These are phyloP conservation scores for Nemophila menziesii DNA, from an alignment of 257 asterid species.

Conservation along the genomic window DNA sequence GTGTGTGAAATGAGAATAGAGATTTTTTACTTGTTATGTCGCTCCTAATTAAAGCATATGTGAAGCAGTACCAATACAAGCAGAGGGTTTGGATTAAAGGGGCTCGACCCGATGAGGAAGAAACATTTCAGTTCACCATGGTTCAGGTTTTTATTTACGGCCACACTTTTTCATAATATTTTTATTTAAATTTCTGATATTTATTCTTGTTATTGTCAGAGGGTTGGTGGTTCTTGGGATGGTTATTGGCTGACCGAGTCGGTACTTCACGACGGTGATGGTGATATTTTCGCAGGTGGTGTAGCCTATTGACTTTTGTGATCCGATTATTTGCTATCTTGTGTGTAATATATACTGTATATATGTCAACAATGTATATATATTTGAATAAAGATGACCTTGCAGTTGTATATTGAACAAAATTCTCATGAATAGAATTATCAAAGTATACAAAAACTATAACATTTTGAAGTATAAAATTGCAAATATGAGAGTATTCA, in stretches of 20 bases:
- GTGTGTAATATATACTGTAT: neutral
- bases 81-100: slow-evolving; percentile 84
- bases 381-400: neutral
- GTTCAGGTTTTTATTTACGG: slow-evolving; percentile 39
- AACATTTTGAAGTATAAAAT: too few species aligned
- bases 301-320: slow-evolving; percentile 44
- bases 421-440: too few species aligned
- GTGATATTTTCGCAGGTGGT: slow-evolving; percentile 79
- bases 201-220: slow-evolving; percentile 25
- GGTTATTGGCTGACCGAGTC: slow-evolving; percentile 96
- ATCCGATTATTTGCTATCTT: neutral
- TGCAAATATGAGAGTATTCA: too few species aligned
- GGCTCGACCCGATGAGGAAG: slow-evolving; percentile 91
- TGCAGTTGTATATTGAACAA: neutral
- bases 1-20: neutral
- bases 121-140: slow-evolving; percentile 70
- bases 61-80: slow-evolving; percentile 55
- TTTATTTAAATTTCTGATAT: neutral
- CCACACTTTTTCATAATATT: slow-evolving; percentile 9
- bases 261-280: slow-evolving; percentile 75
- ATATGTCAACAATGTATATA: neutral
- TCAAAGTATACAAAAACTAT: too few species aligned
- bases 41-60: slow-evolving; percentile 7
- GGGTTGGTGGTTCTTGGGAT: slow-evolving; percentile 95
- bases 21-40: neutral